These are phyloP conservation scores for Aegilops longissima DNA, from an alignment of 176 grass and related monocot genomes.

Conservation along the genomic window DNA sequence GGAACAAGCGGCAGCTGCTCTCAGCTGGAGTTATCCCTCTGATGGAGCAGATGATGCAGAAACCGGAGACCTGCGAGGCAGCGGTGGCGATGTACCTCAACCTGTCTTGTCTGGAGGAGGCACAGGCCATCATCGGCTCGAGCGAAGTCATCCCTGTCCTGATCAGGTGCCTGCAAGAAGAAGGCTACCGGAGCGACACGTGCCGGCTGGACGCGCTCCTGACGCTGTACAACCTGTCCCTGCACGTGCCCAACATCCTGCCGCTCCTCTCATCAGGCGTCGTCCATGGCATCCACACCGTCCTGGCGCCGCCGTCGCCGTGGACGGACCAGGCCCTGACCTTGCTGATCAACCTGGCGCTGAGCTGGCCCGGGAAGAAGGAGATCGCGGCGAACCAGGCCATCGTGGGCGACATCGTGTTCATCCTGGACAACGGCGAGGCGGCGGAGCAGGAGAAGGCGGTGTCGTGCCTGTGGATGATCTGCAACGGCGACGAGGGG, in stretches of 20 bases:
- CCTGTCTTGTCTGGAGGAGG: conserved; percentile 64
- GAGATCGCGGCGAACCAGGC: conserved; percentile 42
- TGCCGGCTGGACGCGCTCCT: conserved; percentile 56
- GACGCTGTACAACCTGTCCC: conserved; percentile 74
- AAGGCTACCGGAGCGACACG: conserved; percentile 24
- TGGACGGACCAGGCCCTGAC: conserved; percentile 67
- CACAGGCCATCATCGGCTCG: conserved; percentile 54
- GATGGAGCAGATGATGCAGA: conserved; percentile 74
- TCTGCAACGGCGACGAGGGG: conserved; percentile 55
- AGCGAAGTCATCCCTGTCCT: conserved; percentile 53
- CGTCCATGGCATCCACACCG: conserved; percentile 34
- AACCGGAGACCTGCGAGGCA: conserved; percentile 41
- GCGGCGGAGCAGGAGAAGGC: conserved; percentile 66
- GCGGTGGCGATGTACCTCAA: conserved; percentile 82
- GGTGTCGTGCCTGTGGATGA: conserved; percentile 57
- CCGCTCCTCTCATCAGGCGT: conserved; percentile 48
- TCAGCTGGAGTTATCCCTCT: conserved; percentile 54
- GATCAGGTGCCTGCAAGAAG: conserved; percentile 22
- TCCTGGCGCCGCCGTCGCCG: conserved; percentile 25
- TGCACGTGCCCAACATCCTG: conserved; percentile 48
- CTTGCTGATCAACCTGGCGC: conserved; percentile 57
- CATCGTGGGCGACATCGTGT: conserved; percentile 49
- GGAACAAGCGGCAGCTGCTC: conserved; percentile 76
- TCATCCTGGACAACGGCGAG: conserved; percentile 53
- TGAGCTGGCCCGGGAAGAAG: conserved; percentile 35